Evolutionary conservation across 257 asterid genomes (phyloP).

Genomic region (Capsicum rhomboideum): DNA sequence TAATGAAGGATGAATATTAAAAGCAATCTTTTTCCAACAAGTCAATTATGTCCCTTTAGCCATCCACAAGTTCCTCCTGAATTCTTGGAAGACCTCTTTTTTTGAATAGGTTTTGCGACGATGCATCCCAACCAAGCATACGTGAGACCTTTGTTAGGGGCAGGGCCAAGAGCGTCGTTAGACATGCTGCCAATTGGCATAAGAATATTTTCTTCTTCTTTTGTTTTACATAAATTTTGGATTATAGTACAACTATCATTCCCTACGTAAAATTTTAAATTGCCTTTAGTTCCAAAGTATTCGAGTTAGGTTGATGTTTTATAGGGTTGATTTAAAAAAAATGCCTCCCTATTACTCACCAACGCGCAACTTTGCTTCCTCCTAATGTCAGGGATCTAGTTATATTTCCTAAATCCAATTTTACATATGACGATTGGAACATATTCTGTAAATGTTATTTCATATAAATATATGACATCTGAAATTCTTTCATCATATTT

Average conservation of each 20-base stretch:
- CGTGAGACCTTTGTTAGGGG: not conserved
- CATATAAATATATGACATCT: not conserved
- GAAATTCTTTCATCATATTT: not conserved
- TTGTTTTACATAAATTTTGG: not conserved
- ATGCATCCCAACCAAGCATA: not conserved
- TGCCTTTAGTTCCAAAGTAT: no score
- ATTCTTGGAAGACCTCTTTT: conserved; percentile 7
- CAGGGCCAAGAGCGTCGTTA: not conserved
- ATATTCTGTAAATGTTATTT: not conserved
- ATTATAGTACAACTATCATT: not conserved
- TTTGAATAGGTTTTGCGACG: not conserved
- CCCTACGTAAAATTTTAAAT: not conserved
- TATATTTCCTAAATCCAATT: not conserved
- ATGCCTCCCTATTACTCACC: no score
- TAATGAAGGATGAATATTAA: not conserved
- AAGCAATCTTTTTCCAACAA: not conserved
- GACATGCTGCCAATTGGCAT: not conserved
- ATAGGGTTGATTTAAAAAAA: no score
- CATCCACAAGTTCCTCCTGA: conserved; percentile 24
- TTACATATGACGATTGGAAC: not conserved
- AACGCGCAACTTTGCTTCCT: not conserved
- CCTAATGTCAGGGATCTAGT: not conserved
- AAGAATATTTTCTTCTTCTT: not conserved
- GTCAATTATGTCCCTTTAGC: conserved; percentile 1
- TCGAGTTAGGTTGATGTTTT: no score